Base-by-base conservation (phyloP, 2,329 filamentous ascomycete genomes). In the Cladosporium velox region DNA sequence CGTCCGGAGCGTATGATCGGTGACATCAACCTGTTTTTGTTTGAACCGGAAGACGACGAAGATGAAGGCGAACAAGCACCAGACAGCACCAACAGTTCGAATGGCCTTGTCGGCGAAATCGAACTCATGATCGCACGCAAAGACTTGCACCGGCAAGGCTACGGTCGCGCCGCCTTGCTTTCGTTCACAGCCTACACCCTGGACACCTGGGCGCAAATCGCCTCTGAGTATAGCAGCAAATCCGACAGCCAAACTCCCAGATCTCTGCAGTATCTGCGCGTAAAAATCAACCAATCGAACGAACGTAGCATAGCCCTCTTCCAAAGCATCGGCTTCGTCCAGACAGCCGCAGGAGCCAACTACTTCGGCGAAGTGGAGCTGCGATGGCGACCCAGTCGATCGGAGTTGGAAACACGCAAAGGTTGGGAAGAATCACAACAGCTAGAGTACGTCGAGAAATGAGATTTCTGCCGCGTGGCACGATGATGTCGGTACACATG, bases 111-210 rank as follows among this genome's bases (percentile, higher is more conserved):
- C 3, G 93, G 91, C 28, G 93, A 96, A 74, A 79, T 97, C 7
- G 92, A 96, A 77, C 86, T 97, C 69, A 96, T 97, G 93, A 88
- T 97, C 68, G 92, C 92, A 0, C 79, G 81, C 1, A 79, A 79
- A 4, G 73, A 76, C 0, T 79, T 87, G 34, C 87, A 89, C 28
- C 82, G 89, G 0, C 80, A 82, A 8, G 92, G 92, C 0, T 80
- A 88, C 7, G 93, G 92, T 0, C 81, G 83, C 5, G 85, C 86
- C 0, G 86, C 90, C 0, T 82, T 97, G 1, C 75, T 87, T 2
- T 80, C 87, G 0, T 90, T 98, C 65, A 73, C 97, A 59, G 77
- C 82, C 55, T 98, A 93, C 73, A 81, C 97, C 6, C 70, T 82
- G 4, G 75, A 75, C 0, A 81, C 90, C 63, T 75, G 86, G 28